Percentiles rank a stretch among this genome's conserved stretches.
phyloP scores from a whole-genome alignment of 1,284 basidiomycete genomes.

The Malassezia cuniculi region DNA sequence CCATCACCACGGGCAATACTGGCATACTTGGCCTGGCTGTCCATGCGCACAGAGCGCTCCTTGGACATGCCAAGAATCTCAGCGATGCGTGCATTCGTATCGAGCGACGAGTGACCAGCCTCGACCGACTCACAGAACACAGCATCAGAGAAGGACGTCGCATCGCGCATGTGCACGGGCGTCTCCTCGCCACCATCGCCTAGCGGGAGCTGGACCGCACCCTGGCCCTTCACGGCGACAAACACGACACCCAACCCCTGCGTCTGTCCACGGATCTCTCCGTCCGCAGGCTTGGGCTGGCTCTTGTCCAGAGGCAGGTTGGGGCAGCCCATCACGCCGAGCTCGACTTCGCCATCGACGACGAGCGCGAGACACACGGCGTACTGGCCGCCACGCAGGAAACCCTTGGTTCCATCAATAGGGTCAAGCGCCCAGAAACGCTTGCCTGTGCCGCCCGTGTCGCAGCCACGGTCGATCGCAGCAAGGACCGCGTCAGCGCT shows the following conservation, averaged over 20 bases:
- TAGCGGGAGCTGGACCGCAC: conserved; percentile 30
- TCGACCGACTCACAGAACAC: conserved; percentile 86
- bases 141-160: conserved; percentile 48
- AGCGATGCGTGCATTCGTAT: conserved; percentile 62
- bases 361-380: conserved; percentile 89
- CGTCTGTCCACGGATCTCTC: conserved; percentile 28
- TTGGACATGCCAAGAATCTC: conserved; percentile 58
- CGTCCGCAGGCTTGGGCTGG: conserved; percentile 34
- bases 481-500: conserved; percentile 55
- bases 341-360: conserved; percentile 60
- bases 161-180: conserved; percentile 35
- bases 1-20: conserved; percentile 77
- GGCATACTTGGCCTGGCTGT: conserved; percentile 92
- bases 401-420: conserved; percentile 86
- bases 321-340: conserved; percentile 84
- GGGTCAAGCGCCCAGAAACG: conserved; percentile 85
- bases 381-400: conserved; percentile 90
- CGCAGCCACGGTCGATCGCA: conserved; percentile 73
- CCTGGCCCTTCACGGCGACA: conserved; percentile 34
- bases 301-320: conserved; percentile 57
- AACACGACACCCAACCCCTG: conserved; percentile 37
- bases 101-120: conserved; percentile 77
- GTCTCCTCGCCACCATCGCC: conserved; percentile 16
- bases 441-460: conserved; percentile 63
- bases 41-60: conserved; percentile 65